Conservation (phyloP, 495 filamentous ascomycete genomes). For the Aspergillus baeticus region DNA sequence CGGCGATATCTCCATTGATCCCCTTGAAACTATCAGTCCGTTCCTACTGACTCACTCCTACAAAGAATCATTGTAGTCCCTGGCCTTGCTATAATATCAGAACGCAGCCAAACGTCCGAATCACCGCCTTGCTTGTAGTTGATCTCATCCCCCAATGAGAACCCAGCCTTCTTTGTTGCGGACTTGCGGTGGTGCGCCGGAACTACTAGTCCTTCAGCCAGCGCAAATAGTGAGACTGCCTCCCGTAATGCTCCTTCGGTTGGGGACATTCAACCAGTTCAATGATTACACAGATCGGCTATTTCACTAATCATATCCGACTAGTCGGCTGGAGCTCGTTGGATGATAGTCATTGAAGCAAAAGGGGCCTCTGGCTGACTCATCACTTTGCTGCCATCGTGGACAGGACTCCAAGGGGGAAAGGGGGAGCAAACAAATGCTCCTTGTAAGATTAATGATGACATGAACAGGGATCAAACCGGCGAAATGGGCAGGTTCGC, state of each 20-base stretch:
- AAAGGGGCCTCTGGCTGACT: neutral
- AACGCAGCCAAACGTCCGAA: neutral
- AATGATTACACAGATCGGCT: neutral
- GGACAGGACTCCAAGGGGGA: neutral
- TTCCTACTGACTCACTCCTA: too few relatives aligned
- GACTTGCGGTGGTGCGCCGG: neutral
- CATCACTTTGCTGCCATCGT: slow-evolving; percentile 1
- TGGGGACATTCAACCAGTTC: neutral
- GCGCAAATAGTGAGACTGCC: neutral
- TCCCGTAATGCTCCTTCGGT: neutral
- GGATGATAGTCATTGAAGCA: neutral
- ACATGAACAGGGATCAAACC: slow-evolving; percentile 22
- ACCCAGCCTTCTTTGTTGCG: neutral
- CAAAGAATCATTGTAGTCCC: neutral
- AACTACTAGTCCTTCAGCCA: neutral
- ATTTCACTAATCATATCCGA: neutral
- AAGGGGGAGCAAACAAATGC: slow-evolving; percentile 13
- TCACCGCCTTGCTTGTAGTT: slow-evolving; percentile 3
- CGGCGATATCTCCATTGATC: slow-evolving; percentile 11
- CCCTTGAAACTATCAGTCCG: neutral
- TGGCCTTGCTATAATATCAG: neutral
- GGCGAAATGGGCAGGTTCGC: slow-evolving; percentile 6
- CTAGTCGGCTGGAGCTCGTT: neutral
- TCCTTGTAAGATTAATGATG: neutral
- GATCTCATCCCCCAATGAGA: slow-evolving; percentile 2